Base-by-base conservation (phyloP, 495 filamentous ascomycete genomes). In the Trichoderma virens region DNA sequence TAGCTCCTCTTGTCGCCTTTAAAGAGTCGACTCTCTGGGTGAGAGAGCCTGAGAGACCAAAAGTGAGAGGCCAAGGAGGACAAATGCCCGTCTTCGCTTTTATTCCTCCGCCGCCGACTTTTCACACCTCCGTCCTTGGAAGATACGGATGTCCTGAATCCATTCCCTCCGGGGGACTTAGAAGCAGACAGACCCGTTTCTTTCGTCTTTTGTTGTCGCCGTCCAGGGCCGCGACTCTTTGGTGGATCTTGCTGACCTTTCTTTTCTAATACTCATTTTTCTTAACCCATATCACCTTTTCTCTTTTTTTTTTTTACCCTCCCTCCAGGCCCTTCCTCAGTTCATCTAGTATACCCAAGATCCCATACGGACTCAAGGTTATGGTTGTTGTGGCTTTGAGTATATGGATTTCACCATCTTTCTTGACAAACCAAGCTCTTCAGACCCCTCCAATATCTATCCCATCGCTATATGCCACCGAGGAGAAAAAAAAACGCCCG, bases 161-260 rank as follows among this genome's bases (percentile, higher is more conserved):
- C 51, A 56, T 56, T 56, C 25, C 20, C 23, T 56, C 16, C 25
- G 25, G 51, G 25, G 23, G 51, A 56, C 51, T 56, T 56, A 30
- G 27, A 30, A 56, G 51, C 18, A 56, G n/a, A 5, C n/a, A 20
- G 51, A 30, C 51, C 51, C 51, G 51, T 56, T 56, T 56, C 51
- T 30, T 30, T 27, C 43, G n/a, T 47, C 51, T 56, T 13, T 23
- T 56, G 8, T 18, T 56, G 51, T 56, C 51, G 51, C 51, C 27
- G 51, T 56, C 51, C 25, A 56, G 51, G 51, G 51, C 51, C 51
- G 51, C 51, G 51, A 56, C 51, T 56, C 25, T 56, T 16, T 18
- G 25, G 51, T 56, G 51, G 51, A 56, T 56, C 51, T 51, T 56
- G 51, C 51, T 56, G 51, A 56, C 51, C 51, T 56, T 20, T 27